Conservation (phyloP, 305 asterid species). For the Caryopteris hybrid region DNA sequence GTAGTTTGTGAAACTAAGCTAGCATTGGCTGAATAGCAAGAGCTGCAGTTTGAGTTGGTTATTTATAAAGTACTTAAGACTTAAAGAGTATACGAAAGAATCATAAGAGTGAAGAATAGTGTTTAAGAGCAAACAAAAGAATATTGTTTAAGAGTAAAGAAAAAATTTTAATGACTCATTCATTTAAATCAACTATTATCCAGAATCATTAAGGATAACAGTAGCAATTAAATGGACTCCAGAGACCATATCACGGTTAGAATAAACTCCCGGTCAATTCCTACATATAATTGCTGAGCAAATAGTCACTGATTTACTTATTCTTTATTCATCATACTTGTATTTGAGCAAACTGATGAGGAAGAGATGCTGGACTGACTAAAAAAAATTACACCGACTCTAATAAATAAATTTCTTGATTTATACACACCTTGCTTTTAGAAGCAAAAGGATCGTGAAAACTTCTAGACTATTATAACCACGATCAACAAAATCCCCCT, state of each 20-base stretch:
- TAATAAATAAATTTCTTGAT: neutral
- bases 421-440: conserved; percentile 80
- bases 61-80: neutral
- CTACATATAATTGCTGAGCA: neutral
- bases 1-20: neutral
- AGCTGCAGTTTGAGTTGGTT: neutral
- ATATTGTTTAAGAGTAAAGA: neutral
- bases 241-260: neutral
- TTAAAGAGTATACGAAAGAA: too few species aligned
- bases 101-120: neutral
- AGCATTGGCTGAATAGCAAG: neutral
- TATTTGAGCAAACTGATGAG: neutral
- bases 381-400: neutral
- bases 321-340: neutral
- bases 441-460: conserved; percentile 91
- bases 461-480: conserved; percentile 98
- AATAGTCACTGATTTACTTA: neutral
- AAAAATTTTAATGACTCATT: too few species aligned
- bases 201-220: neutral
- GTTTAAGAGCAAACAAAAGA: neutral
- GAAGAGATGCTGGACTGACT: neutral
- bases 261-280: conserved; percentile 2
- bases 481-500: conserved; percentile 99
- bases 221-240: neutral
- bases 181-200: neutral